phyloP scores from a whole-genome alignment of 805 yeast species.

The Saturnispora diversa region DNA sequence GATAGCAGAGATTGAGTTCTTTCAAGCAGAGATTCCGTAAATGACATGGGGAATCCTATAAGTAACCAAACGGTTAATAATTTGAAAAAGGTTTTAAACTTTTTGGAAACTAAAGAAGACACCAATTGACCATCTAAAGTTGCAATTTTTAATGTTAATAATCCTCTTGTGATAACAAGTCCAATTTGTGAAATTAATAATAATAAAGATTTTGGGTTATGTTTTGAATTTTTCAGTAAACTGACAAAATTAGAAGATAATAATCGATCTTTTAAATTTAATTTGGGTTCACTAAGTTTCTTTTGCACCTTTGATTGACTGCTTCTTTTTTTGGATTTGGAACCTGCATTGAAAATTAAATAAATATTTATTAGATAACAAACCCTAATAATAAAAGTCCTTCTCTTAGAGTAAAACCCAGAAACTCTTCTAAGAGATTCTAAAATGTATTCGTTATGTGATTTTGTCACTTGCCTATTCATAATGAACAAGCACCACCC shows the following conservation, averaged over 20 bases:
- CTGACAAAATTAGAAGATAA: not conserved
- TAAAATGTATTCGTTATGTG: conserved; percentile 12
- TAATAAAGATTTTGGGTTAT: conserved; percentile 17
- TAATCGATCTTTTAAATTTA: conserved; percentile 4
- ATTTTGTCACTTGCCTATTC: conserved; percentile 1
- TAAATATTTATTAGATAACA: conserved; percentile 22
- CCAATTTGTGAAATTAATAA: conserved; percentile 40
- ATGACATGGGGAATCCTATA: conserved; percentile 78
- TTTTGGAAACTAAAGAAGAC: conserved; percentile 67
- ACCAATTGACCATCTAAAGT: conserved; percentile 80
- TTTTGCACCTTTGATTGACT: not conserved
- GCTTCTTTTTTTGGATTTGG: conserved; percentile 11
- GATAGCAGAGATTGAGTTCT: conserved; percentile 54
- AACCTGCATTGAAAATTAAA: conserved; percentile 24
- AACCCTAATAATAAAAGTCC: conserved; percentile 19
- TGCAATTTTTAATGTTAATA: conserved; percentile 74
- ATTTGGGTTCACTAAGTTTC: conserved; percentile 1
- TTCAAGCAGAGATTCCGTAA: conserved; percentile 62
- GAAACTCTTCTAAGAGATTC: conserved; percentile 10
- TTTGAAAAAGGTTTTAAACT: conserved; percentile 53
- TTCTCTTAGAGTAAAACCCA: conserved; percentile 18
- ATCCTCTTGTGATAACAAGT: conserved; percentile 58
- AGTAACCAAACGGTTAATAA: conserved; percentile 70
- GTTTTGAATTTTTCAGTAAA: conserved; percentile 7
- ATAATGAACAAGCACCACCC: too few relatives aligned